Evolutionary conservation across 1,139 yeast species (phyloP).

Genomic region (Kodamaea derodonti): DNA sequence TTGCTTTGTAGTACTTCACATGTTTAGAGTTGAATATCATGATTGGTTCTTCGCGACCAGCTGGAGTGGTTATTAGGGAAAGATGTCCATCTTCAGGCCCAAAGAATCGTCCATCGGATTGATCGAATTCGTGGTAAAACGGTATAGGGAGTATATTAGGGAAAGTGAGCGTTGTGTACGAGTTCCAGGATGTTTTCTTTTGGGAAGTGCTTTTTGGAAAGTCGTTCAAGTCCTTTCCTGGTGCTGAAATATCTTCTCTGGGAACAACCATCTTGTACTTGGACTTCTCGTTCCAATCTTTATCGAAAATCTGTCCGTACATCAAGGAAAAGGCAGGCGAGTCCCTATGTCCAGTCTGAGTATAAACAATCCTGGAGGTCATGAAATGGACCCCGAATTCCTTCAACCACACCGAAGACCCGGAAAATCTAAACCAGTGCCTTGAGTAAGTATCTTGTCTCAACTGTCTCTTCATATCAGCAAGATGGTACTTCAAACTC

Average conservation of each 20-base stretch:
- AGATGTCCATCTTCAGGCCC: constrained; percentile 47
- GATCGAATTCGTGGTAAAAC: constrained; percentile 24
- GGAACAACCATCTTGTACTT: constrained; percentile 27
- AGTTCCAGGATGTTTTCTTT: background rate
- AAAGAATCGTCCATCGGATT: constrained; percentile 21
- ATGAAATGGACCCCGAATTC: constrained; percentile 37
- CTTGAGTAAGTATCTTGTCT: constrained; percentile 24
- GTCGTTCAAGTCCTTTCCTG: background rate
- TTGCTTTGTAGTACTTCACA: constrained; percentile 12
- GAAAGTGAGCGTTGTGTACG: constrained; percentile 17
- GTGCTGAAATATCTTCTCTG: background rate
- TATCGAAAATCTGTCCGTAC: constrained; percentile 45
- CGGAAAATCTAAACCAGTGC: constrained; percentile 37
- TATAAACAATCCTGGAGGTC: constrained; percentile 34
- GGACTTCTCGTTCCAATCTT: constrained; percentile 43
- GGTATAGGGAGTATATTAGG: constrained; percentile 35
- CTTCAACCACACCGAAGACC: constrained; percentile 39
- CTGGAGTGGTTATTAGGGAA: constrained; percentile 26
- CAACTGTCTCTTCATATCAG: constrained; percentile 16
- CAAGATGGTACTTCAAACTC: constrained; percentile 5
- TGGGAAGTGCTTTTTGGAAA: background rate
- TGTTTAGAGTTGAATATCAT: constrained; percentile 32
- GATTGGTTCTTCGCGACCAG: constrained; percentile 36
- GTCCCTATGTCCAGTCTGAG: constrained; percentile 26
- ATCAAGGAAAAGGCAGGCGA: constrained; percentile 33